Conservation (phyloP, 1,139 yeast genomes). For the Debaryomycetaceae sp. region DNA sequence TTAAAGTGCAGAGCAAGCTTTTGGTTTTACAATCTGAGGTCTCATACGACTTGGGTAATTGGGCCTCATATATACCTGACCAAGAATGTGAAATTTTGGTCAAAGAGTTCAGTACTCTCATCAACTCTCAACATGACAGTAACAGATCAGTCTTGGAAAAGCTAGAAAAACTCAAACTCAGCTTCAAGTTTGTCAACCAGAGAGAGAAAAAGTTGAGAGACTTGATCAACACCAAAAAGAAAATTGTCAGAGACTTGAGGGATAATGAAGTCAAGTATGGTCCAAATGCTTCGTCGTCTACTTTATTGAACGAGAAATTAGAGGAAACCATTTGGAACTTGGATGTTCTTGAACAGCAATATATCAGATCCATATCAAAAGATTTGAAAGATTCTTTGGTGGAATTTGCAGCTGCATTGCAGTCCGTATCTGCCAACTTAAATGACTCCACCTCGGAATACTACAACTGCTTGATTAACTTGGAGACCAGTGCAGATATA, state of each 20-base stretch:
- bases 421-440: constrained; percentile 25
- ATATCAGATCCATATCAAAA: constrained; percentile 41
- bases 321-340: constrained; percentile 49
- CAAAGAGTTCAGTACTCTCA: constrained; percentile 34
- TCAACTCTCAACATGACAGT: constrained; percentile 33
- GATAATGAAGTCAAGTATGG: constrained; percentile 46
- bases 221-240: constrained; percentile 27
- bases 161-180: constrained; percentile 38
- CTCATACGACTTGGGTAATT: constrained; percentile 31
- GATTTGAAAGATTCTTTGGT: constrained; percentile 42
- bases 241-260: constrained; percentile 32
- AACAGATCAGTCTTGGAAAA: constrained; percentile 31
- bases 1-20: constrained; percentile 31
- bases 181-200: constrained; percentile 43
- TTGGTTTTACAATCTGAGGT: constrained; percentile 32
- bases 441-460: constrained; percentile 32
- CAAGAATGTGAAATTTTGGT: constrained; percentile 37
- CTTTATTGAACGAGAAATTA: constrained; percentile 42
- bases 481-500: constrained; percentile 9
- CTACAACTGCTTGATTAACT: constrained; percentile 10
- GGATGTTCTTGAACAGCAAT: constrained; percentile 50
- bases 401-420: constrained; percentile 39
- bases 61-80: constrained; percentile 42
- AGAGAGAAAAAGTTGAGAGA: constrained; percentile 48
- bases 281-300: constrained; percentile 36